phyloP scores from a whole-genome alignment of 139 green algal genomes.

The Coelastrella sp. region DNA sequence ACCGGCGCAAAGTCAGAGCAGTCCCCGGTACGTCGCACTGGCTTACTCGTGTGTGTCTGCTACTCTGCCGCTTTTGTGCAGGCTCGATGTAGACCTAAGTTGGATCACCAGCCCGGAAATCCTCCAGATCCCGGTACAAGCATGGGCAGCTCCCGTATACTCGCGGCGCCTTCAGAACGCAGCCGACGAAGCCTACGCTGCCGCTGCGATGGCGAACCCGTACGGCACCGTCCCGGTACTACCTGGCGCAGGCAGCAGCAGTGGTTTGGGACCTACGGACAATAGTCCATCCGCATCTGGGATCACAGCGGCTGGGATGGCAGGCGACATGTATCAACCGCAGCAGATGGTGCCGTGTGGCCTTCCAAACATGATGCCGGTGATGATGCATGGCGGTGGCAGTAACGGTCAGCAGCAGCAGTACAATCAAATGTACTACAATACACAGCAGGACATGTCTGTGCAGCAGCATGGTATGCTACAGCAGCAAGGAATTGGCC shows the following conservation, averaged over 20 bases:
- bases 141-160: slow-evolving; percentile 41
- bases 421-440: background rate
- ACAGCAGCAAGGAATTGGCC: background rate
- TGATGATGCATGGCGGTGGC: background rate
- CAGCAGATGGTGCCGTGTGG: slow-evolving; percentile 39
- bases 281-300: background rate
- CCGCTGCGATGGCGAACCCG: background rate
- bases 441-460: slow-evolving; percentile 23
- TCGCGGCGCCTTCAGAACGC: slow-evolving; percentile 5
- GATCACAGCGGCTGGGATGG: background rate
- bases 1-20: too few relatives aligned
- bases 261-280: background rate
- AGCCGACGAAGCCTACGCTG: background rate
- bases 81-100: slow-evolving; percentile 22
- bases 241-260: background rate
- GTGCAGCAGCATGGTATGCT: slow-evolving; percentile 14
- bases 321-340: slow-evolving; percentile 27
- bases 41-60: background rate
- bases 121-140: background rate
- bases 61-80: background rate
- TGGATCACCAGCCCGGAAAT: slow-evolving; percentile 13
- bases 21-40: too few relatives aligned
- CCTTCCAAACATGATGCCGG: slow-evolving; percentile 10
- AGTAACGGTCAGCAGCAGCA: slow-evolving; percentile 19
- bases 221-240: background rate